These are phyloP conservation scores for Naematelia aurantialba DNA, from an alignment of 768 basidiomycete genomes.

Conservation along the genomic window DNA sequence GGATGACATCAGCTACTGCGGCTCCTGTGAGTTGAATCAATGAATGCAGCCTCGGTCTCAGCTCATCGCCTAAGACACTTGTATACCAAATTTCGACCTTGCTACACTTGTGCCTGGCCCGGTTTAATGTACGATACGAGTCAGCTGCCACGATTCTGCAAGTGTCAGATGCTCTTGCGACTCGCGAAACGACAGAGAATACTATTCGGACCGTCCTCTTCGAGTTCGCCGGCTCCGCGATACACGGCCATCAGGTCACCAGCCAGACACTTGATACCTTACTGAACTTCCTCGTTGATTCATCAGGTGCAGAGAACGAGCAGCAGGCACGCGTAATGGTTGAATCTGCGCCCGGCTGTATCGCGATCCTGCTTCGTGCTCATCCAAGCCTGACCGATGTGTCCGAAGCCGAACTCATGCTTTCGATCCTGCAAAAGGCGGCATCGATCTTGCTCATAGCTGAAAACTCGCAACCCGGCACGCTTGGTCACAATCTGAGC, in stretches of 20 bases:
- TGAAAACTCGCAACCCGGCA: constrained; percentile 17
- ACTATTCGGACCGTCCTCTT: constrained; percentile 22
- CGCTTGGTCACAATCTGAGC: constrained; percentile 9
- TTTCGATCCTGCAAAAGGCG: constrained; percentile 9
- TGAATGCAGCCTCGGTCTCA: not conserved
- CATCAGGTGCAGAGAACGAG: not conserved
- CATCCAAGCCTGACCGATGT: constrained; percentile 13
- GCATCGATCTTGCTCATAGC: constrained; percentile 22
- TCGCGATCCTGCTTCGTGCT: constrained; percentile 20
- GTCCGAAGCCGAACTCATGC: constrained; percentile 12
- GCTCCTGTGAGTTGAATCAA: not conserved
- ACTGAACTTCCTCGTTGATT: constrained; percentile 16
- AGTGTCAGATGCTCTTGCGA: constrained; percentile 11
- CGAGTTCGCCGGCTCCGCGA: constrained; percentile 20
- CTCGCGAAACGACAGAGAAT: constrained; percentile 14
- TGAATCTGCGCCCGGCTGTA: constrained; percentile 18
- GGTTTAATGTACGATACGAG: constrained; percentile 21
- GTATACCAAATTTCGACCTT: constrained; percentile 35
- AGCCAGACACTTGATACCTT: constrained; percentile 19
- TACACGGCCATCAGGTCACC: constrained; percentile 21
- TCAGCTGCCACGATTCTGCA: constrained; percentile 9
- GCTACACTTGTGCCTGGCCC: constrained; percentile 22
- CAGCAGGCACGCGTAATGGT: not conserved
- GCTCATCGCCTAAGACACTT: constrained; percentile 10
- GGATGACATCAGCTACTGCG: not conserved